These are phyloP conservation scores for Isoetes taiwanensis DNA, from an alignment of 75 land plant genomes.

Conservation along the genomic window DNA sequence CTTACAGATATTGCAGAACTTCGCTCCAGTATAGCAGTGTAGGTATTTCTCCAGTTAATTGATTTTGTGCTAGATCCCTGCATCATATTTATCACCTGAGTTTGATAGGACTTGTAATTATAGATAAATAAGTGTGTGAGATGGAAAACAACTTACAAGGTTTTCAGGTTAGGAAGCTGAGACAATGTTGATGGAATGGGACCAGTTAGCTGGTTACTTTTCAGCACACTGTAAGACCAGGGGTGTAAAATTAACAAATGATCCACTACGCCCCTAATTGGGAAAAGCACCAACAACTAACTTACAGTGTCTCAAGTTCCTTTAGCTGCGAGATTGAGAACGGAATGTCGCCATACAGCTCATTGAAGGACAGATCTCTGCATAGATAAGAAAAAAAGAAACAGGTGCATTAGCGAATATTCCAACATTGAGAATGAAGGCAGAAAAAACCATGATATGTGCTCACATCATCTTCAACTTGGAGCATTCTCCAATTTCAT, in stretches of 20 bases:
- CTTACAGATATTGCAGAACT: slow-evolving; percentile 88
- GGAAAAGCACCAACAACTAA: too few species aligned
- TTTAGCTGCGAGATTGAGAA: slow-evolving; percentile 73
- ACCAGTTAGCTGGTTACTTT: slow-evolving; percentile 60
- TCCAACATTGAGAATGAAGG: background rate
- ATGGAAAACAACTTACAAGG: slow-evolving; percentile 85
- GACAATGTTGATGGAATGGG: slow-evolving; percentile 85
- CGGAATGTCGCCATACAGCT: slow-evolving; percentile 52
- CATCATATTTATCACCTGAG: background rate
- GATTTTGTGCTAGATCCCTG: slow-evolving; percentile 82
- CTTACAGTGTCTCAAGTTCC: slow-evolving; percentile 58
- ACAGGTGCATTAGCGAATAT: too few species aligned
- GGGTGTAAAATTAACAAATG: too few species aligned
- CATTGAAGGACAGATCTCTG: slow-evolving; percentile 16
- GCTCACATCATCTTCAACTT: slow-evolving; percentile 47
- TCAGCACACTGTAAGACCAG: slow-evolving; percentile 42
- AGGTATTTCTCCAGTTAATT: slow-evolving; percentile 78
- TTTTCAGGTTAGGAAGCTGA: slow-evolving; percentile 75
- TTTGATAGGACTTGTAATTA: too few species aligned
- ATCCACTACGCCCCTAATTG: too few species aligned
- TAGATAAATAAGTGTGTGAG: too few species aligned
- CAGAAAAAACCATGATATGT: background rate
- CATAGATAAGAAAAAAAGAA: background rate
- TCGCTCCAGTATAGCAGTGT: slow-evolving; percentile 95
- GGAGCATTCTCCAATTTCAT: slow-evolving; percentile 84